Conservation (phyloP, 352 stramenopile species). For the Elongisporangium undulatum region DNA sequence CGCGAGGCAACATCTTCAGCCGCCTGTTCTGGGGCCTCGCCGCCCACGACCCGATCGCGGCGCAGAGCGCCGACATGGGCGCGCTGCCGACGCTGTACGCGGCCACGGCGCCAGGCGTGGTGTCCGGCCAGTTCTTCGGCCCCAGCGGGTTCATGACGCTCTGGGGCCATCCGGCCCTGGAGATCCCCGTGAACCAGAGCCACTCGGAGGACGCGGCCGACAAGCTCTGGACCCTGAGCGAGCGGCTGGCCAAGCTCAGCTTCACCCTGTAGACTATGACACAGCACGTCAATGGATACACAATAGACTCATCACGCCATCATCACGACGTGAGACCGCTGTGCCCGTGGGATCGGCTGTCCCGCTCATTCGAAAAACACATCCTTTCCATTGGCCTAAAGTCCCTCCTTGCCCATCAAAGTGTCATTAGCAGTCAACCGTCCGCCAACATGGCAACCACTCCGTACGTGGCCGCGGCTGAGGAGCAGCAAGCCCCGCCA, state of each 20-base stretch:
- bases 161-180: conserved; percentile 44
- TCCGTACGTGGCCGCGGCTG: neutral
- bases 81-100: conserved; percentile 28
- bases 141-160: conserved; percentile 28
- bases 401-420: neutral
- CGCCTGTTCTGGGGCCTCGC: neutral
- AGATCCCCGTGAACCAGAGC: conserved; percentile 18
- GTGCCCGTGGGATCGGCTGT: neutral
- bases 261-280: neutral
- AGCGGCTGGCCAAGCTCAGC: conserved; percentile 16
- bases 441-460: neutral
- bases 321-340: neutral
- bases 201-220: conserved; percentile 15
- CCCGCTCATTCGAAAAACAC: neutral
- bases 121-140: conserved; percentile 18
- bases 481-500: too few species aligned
- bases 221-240: conserved; percentile 35
- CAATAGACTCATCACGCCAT: too few species aligned
- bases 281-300: too few species aligned
- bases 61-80: conserved; percentile 15
- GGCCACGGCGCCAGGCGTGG: conserved; percentile 20
- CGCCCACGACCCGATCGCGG: conserved; percentile 4
- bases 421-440: too few species aligned
- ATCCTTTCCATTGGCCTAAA: neutral
- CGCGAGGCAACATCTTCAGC: neutral